phyloP scores from a whole-genome alignment of 169 alveolate genomes.

The Plasmodium berghei region DNA sequence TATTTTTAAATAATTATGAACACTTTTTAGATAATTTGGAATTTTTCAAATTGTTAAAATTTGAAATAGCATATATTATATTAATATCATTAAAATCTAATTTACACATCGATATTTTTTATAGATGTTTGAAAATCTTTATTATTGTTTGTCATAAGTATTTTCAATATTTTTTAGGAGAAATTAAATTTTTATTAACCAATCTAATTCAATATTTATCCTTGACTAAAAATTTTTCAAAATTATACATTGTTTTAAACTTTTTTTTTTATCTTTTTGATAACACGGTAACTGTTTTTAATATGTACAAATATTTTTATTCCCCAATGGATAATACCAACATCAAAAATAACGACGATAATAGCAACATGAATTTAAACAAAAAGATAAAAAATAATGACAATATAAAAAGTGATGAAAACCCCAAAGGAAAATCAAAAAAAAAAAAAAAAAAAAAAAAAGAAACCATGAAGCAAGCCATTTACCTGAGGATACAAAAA shows the following conservation, averaged over 20 bases:
- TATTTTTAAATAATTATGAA: conserved; percentile 69
- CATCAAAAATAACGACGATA: not conserved
- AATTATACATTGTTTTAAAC: conserved; percentile 61
- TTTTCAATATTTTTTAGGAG: conserved; percentile 71
- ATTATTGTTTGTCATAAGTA: conserved; percentile 44
- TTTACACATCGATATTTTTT: conserved; percentile 61
- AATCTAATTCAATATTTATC: conserved; percentile 52
- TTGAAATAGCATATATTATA: conserved; percentile 53
- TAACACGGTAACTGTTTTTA: conserved; percentile 17
- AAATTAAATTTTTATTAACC: conserved; percentile 37
- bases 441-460: not conserved
- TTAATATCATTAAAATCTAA: conserved; percentile 46
- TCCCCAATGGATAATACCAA: not conserved
- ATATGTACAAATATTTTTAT: conserved; percentile 63
- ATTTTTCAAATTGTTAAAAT: conserved; percentile 71
- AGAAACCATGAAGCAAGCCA: not conserved
- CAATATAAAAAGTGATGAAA: not conserved
- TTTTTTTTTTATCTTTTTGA: conserved; percentile 72
- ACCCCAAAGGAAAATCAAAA: not conserved
- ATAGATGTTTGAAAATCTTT: conserved; percentile 63
- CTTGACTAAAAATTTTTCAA: conserved; percentile 44
- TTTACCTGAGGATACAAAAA: not conserved
- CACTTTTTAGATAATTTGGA: conserved; percentile 56
- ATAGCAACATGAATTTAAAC: not conserved
- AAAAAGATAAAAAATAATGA: not conserved